phyloP scores from a whole-genome alignment of 2,329 filamentous ascomycete genomes.

The Amesomyces nigricolor region DNA sequence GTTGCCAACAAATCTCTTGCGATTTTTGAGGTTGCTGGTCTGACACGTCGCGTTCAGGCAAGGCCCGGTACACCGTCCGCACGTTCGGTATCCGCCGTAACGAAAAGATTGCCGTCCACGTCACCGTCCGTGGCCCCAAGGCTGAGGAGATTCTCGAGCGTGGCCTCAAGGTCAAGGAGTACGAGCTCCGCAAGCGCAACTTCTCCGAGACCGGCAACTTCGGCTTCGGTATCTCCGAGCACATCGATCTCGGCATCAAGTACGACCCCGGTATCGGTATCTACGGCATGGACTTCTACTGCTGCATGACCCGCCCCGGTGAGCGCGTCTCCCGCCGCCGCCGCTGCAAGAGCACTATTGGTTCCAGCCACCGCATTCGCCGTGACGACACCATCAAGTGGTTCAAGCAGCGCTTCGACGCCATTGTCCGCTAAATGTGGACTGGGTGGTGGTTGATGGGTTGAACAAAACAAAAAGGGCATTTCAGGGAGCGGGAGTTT shows the following conservation, averaged over 20 bases:
- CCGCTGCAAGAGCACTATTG: slow-evolving; percentile 80
- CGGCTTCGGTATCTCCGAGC: slow-evolving; percentile 99
- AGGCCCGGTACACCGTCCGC: slow-evolving; percentile 99
- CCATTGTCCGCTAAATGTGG: slow-evolving; percentile 87
- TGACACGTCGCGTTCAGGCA: slow-evolving; percentile 53
- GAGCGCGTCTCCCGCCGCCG: slow-evolving; percentile 96
- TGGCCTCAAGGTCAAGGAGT: slow-evolving; percentile 99
- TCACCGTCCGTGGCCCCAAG: slow-evolving; percentile 95
- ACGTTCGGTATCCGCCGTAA: slow-evolving; percentile 99
- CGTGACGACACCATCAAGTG: slow-evolving; percentile 95
- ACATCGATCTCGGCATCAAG: slow-evolving; percentile 99
- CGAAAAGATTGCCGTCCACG: slow-evolving; percentile 99
- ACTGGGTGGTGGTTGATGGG: slow-evolving; percentile 21
- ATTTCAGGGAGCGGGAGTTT: slow-evolving; percentile 27
- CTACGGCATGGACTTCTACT: slow-evolving; percentile 99
- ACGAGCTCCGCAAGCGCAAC: slow-evolving; percentile 98
- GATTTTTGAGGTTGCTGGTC: neutral
- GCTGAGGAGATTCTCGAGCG: slow-evolving; percentile 99
- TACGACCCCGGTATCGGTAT: slow-evolving; percentile 98
- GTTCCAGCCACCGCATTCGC: slow-evolving; percentile 87
- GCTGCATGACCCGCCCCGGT: slow-evolving; percentile 99
- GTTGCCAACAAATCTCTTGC: slow-evolving; percentile 30
- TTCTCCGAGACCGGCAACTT: slow-evolving; percentile 99
- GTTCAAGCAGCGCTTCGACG: slow-evolving; percentile 89
- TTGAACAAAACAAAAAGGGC: slow-evolving; percentile 23